phyloP scores from a whole-genome alignment of 352 stramenopile species.

The Phytophthora pistaciae region DNA sequence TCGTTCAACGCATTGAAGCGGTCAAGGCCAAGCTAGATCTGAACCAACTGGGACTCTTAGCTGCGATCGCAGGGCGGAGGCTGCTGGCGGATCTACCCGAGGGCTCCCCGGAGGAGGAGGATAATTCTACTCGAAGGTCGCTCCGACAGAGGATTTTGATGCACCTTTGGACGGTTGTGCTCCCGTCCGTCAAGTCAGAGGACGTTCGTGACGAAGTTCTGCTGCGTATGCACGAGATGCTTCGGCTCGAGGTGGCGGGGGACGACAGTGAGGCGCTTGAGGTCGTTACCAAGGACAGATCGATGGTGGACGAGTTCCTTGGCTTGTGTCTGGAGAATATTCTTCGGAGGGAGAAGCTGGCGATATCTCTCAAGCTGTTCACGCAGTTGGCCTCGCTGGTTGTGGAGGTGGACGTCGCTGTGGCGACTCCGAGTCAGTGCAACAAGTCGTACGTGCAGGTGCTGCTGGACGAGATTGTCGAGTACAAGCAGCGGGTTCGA shows the following conservation, averaged over 20 bases:
- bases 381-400: constrained; percentile 43
- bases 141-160: constrained; percentile 47
- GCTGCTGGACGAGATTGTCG: constrained; percentile 34
- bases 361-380: constrained; percentile 46
- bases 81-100: constrained; percentile 13
- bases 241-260: constrained; percentile 26
- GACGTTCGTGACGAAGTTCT: constrained; percentile 45
- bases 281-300: not conserved
- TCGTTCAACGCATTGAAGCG: constrained; percentile 38
- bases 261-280: constrained; percentile 10
- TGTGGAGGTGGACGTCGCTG: constrained; percentile 23
- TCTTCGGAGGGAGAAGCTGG: constrained; percentile 15
- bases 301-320: constrained; percentile 35
- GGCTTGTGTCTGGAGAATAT: constrained; percentile 39
- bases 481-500: constrained; percentile 34
- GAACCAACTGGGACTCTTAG: constrained; percentile 41
- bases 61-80: constrained; percentile 41
- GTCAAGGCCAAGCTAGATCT: constrained; percentile 32
- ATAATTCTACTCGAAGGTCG: not conserved
- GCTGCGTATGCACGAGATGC: constrained; percentile 47
- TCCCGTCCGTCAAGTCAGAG: constrained; percentile 25
- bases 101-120: not conserved
- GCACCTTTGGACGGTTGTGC: constrained; percentile 49
- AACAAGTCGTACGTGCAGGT: constrained; percentile 19
- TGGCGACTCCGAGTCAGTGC: not conserved